Percentiles rank a stretch among this genome's conserved stretches.
Conservation (phyloP, 345 rosid species). For the Lumnitzera littorea region DNA sequence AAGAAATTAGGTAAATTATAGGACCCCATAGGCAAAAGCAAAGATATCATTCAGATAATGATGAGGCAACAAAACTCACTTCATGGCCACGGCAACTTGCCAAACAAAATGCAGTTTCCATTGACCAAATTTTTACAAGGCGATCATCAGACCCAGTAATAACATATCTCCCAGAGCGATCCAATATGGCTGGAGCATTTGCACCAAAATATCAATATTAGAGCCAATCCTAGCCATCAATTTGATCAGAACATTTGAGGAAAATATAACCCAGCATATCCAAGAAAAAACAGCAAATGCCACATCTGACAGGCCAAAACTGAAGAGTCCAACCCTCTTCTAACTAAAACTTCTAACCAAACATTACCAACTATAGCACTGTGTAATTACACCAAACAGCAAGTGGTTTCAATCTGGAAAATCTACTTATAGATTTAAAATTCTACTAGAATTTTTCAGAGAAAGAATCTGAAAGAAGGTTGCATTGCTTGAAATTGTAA, state of each 20-base stretch:
- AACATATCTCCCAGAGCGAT: slow-evolving; percentile 91
- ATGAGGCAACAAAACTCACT: slow-evolving; percentile 44
- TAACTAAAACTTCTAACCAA: too few relatives aligned
- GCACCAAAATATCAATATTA: slow-evolving; percentile 12
- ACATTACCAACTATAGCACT: too few relatives aligned
- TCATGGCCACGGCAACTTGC: slow-evolving; percentile 99
- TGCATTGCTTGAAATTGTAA: too few relatives aligned
- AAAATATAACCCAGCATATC: too few relatives aligned
- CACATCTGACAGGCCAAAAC: too few relatives aligned
- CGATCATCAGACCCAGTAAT: slow-evolving; percentile 99
- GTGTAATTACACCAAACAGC: too few relatives aligned
- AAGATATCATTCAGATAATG: slow-evolving; percentile 8
- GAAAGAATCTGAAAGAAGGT: too few relatives aligned
- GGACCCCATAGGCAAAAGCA: slow-evolving; percentile 5
- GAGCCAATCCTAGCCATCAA: slow-evolving; percentile 2
- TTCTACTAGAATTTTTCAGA: too few relatives aligned
- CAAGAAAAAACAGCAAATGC: too few relatives aligned
- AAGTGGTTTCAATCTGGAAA: too few relatives aligned
- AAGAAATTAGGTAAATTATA: slow-evolving; percentile 14
- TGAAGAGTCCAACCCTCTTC: too few relatives aligned
- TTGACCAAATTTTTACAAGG: slow-evolving; percentile 97
- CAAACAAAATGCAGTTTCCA: slow-evolving; percentile 99
- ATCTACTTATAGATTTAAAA: too few relatives aligned
- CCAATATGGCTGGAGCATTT: slow-evolving; percentile 78
- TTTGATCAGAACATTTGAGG: neutral